Conservation (phyloP, 2,329 filamentous ascomycete genomes). For the Clarireedia homoeocarpa region DNA sequence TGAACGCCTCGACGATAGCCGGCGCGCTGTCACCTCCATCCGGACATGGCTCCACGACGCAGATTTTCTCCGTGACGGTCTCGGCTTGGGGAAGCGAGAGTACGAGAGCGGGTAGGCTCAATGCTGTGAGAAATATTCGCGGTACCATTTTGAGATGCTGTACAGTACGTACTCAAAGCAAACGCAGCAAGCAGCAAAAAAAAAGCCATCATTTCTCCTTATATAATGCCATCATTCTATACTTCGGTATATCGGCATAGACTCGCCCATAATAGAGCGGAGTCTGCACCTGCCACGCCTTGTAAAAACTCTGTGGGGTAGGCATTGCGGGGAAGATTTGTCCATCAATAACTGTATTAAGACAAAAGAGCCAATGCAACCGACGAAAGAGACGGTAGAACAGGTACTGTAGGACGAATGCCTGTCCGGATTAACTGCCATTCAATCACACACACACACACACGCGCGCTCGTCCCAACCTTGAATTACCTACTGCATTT, state of each 20-base stretch:
- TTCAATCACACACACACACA: too few species aligned
- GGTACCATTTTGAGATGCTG: not conserved
- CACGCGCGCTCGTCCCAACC: too few species aligned
- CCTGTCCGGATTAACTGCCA: too few species aligned
- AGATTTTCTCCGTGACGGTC: conserved; percentile 2
- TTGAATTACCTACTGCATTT: too few species aligned
- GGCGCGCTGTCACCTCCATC: conserved; percentile 22
- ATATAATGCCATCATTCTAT: not conserved
- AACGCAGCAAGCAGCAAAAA: too few species aligned
- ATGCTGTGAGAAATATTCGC: not conserved
- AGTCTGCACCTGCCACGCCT: not conserved
- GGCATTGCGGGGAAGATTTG: not conserved
- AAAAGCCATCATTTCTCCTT: not conserved
- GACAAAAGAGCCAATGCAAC: not conserved
- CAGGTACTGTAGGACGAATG: too few species aligned
- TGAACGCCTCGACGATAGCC: conserved; percentile 35
- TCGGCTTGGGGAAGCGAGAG: not conserved
- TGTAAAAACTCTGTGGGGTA: not conserved
- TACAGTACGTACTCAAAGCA: too few species aligned
- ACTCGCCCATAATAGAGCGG: not conserved
- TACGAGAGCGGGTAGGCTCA: not conserved
- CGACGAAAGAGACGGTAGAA: too few species aligned
- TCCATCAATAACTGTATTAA: not conserved
- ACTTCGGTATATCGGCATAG: not conserved
- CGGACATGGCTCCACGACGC: conserved; percentile 24